Evolutionary conservation across 129 eudicot genomes (phyloP).

Genomic region (Arctium lappa): DNA sequence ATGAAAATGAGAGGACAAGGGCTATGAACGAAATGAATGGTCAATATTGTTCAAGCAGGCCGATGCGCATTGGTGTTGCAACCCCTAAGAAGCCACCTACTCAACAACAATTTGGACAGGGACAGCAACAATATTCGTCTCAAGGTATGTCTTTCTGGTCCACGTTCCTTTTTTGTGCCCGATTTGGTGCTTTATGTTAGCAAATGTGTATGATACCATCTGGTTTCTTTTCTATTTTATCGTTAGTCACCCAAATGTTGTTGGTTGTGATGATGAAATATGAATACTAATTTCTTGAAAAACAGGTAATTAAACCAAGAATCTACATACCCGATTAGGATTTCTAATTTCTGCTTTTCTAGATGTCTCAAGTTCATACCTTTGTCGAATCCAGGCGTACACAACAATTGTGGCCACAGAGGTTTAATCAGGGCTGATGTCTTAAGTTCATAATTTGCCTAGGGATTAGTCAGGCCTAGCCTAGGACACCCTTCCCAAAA

Average conservation of each 20-base stretch:
- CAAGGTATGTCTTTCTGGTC: conserved; percentile 50
- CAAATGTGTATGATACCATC: neutral
- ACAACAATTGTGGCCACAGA: too few species aligned
- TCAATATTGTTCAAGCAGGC: conserved; percentile 71
- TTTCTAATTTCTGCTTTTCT: too few species aligned
- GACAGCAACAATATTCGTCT: conserved; percentile 47
- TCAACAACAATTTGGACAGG: conserved; percentile 39
- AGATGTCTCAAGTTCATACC: neutral
- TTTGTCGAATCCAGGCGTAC: neutral
- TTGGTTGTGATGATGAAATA: neutral
- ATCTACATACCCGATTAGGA: neutral
- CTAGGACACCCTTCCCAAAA: too few species aligned
- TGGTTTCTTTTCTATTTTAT: neutral
- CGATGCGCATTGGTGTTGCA: conserved; percentile 84
- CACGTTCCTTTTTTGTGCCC: neutral
- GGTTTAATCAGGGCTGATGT: too few species aligned
- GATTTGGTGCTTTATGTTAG: neutral
- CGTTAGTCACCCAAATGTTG: neutral
- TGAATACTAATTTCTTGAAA: neutral
- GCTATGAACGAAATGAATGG: conserved; percentile 97
- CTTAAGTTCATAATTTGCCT: too few species aligned
- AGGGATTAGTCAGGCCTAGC: too few species aligned
- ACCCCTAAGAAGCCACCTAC: conserved; percentile 74
- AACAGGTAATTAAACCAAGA: neutral
- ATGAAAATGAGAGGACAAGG: conserved; percentile 72